phyloP scores from a whole-genome alignment of 2,329 filamentous ascomycete genomes.

The Teratosphaeria pseudoeucalypti region DNA sequence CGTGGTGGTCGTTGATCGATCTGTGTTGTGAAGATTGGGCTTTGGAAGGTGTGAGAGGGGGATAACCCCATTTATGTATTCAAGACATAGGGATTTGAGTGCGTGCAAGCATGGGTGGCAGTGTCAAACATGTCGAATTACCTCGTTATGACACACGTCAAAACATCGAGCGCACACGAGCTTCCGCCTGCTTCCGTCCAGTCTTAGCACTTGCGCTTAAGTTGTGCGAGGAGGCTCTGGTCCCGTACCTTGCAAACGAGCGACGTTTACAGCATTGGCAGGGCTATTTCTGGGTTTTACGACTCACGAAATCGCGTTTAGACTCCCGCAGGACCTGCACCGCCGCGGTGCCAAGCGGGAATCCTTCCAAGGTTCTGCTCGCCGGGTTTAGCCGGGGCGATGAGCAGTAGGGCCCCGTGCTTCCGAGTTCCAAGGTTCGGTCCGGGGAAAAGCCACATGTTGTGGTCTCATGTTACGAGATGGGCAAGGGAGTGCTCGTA shows the following conservation, averaged over 20 bases:
- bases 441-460: no score
- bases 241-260: not conserved
- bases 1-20: not conserved
- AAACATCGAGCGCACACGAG: not conserved
- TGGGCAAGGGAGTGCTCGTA: not conserved
- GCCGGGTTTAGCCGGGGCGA: no score
- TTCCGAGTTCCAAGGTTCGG: no score
- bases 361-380: no score
- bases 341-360: no score
- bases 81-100: no score
- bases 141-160: not conserved
- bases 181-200: not conserved
- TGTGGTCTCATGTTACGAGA: not conserved
- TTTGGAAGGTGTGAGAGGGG: not conserved
- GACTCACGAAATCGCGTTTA: not conserved
- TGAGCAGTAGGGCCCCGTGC: no score
- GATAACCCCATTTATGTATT: not conserved
- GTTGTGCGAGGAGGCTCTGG: not conserved
- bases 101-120: no score
- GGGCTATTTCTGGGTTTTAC: not conserved
- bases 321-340: no score
- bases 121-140: no score
- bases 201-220: not conserved
- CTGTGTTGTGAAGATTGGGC: not conserved
- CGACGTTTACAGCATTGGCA: not conserved